Base-by-base conservation (phyloP, 495 filamentous ascomycete species). In the Paragyromitra xinjiangensis region DNA sequence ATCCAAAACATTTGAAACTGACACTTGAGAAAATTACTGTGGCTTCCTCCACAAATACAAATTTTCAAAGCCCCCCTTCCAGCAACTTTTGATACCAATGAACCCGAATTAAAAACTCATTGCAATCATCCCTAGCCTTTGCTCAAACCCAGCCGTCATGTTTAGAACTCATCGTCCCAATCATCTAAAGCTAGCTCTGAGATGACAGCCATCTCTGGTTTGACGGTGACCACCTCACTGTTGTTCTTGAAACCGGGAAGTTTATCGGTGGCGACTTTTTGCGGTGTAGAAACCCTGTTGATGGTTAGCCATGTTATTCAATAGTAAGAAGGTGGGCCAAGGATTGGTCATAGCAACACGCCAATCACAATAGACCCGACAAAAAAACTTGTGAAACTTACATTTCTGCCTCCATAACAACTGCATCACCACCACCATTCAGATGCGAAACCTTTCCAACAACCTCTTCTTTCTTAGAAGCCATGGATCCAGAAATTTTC, bases 111-210 rank as follows among this genome's bases (percentile, higher is more conserved):
- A 8, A n/a, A 4, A 63, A 8, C 7, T 14, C 37, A 19, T 40
- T 40, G 5, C 34, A 63, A 44, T 9, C 16, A 63, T 40, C n/a
- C 11, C 12, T 8, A 24, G 24, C 37, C n/a, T 22, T 8, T 22
- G 39, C 4, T 34, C 6, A 0, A 44, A 45, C 37, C 7, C 24
- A 62, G 5, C n/a, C 9, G 40, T 48, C n/a, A 40, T 40, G n/a
- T 39, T 62, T 42, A 71, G 44, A 71, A 71, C 29, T 50, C 68
- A 39, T 71, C 56, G 1, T 71, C 56, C 68, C 68, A 71, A 50
- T 71, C 45, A 7, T 48, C 42, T 22, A 71, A 37, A 50, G 12
- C 44, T n/a, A 5, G 7, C 53, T 45, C n/a, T 3, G 67, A 39
- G 2, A 26, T 63, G 22, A 3, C 26, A 26, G 16, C 5, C 16